These are phyloP conservation scores for Takashimella koratensis DNA, from an alignment of 1,284 basidiomycete species.

Conservation along the genomic window DNA sequence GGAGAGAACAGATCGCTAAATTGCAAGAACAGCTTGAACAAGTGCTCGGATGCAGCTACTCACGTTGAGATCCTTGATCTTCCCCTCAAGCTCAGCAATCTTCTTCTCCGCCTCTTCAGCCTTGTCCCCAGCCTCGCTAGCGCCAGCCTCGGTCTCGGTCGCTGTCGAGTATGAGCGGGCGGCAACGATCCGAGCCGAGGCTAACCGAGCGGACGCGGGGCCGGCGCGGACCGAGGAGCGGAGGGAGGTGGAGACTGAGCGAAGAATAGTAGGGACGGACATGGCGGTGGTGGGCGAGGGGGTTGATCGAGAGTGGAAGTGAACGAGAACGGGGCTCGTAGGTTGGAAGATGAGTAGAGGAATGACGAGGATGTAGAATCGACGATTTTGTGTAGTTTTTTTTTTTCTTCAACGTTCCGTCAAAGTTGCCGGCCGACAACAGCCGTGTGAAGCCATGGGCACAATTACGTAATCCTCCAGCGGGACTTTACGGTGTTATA, in stretches of 20 bases:
- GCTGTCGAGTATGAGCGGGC: background rate
- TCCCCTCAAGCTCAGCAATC: slow-evolving; percentile 20
- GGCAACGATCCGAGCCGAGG: background rate
- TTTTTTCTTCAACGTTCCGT: too few relatives aligned
- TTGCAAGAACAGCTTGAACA: background rate
- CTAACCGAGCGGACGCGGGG: too few relatives aligned
- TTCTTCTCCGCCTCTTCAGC: slow-evolving; percentile 15
- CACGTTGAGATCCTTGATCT: slow-evolving; percentile 17
- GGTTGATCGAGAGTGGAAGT: too few relatives aligned
- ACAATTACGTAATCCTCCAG: too few relatives aligned
- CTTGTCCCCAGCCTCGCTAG: slow-evolving; percentile 4
- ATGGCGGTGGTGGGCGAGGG: background rate
- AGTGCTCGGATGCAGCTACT: slow-evolving; percentile 2
- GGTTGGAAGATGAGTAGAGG: too few relatives aligned
- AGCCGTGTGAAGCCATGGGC: too few relatives aligned
- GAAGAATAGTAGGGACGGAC: too few relatives aligned
- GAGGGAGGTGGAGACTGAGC: background rate
- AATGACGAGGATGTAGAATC: too few relatives aligned
- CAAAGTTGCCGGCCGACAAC: too few relatives aligned
- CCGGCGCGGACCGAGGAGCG: background rate
- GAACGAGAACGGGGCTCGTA: too few relatives aligned
- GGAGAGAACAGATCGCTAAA: background rate
- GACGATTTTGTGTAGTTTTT: too few relatives aligned
- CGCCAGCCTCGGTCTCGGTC: slow-evolving; percentile 1
- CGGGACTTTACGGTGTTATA: too few relatives aligned